A percentile compares a stretch with the other conserved stretches of the same genome.
Conservation (phyloP, 495 filamentous ascomycete species). For the Aspergillus steynii region DNA sequence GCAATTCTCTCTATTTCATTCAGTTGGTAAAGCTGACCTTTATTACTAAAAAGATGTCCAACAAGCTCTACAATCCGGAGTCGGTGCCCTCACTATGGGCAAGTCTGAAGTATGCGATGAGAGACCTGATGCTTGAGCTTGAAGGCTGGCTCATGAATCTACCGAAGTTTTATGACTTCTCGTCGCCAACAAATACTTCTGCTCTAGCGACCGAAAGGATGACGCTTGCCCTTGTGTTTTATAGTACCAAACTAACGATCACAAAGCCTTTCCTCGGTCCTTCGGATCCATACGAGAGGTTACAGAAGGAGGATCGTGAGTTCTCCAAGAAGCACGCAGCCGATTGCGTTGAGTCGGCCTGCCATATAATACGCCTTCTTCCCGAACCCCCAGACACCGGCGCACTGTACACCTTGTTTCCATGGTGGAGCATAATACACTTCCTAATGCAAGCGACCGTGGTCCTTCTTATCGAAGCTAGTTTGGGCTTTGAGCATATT, state of each 20-base stretch:
- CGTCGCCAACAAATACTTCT: conserved; percentile 33
- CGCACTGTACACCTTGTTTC: conserved; percentile 50
- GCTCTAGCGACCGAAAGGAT: conserved; percentile 39
- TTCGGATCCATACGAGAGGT: conserved; percentile 38
- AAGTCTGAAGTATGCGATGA: conserved; percentile 41
- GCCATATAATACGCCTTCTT: conserved; percentile 54
- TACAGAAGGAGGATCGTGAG: conserved; percentile 37
- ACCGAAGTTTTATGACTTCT: conserved; percentile 40
- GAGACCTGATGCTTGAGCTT: conserved; percentile 39
- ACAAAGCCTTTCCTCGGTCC: conserved; percentile 62
- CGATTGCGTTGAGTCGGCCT: conserved; percentile 60
- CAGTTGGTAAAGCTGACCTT: conserved; percentile 46
- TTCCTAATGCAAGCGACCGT: conserved; percentile 62
- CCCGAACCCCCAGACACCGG: conserved; percentile 40
- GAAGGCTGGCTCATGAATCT: conserved; percentile 45
- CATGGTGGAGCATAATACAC: conserved; percentile 67
- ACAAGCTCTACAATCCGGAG: conserved; percentile 58
- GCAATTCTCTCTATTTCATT: conserved; percentile 52
- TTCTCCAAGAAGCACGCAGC: conserved; percentile 54
- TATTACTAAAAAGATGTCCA: conserved; percentile 53
- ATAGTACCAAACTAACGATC: conserved; percentile 60
- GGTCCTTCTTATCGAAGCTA: conserved; percentile 59
- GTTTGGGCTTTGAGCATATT: conserved; percentile 54
- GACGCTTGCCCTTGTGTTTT: conserved; percentile 55
- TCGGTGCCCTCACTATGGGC: conserved; percentile 53